These are phyloP conservation scores for Eucalyptus paniculata DNA, from an alignment of 345 rosid species.

Conservation along the genomic window DNA sequence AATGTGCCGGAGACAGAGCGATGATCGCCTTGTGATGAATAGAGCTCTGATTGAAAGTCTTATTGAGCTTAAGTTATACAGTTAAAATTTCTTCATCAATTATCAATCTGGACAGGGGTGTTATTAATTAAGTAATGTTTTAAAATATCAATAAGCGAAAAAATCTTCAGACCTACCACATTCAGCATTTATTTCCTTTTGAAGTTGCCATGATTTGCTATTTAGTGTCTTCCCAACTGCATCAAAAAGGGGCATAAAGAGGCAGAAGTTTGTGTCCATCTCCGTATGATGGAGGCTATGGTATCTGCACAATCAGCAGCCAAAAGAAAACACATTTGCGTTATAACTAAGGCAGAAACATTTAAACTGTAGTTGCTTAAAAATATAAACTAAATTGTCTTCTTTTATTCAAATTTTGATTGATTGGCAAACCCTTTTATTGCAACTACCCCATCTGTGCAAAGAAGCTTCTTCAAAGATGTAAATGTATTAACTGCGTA, in stretches of 20 bases:
- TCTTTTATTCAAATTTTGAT: neutral
- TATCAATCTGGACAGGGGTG: neutral
- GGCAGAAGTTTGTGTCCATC: conserved; percentile 77
- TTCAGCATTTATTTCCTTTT: conserved; percentile 26
- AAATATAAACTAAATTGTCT: neutral
- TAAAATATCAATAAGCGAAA: neutral
- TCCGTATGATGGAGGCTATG: conserved; percentile 80
- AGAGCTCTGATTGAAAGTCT: neutral
- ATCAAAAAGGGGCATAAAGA: conserved; percentile 92
- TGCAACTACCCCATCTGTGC: neutral
- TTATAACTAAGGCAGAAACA: neutral
- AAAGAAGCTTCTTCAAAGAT: neutral
- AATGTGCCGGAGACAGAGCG: neutral
- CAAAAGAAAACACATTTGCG: neutral
- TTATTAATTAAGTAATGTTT: neutral
- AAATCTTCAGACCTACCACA: conserved; percentile 22
- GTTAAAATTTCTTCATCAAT: neutral
- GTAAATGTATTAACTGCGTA: neutral
- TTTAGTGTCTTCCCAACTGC: conserved; percentile 63
- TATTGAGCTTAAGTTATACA: neutral
- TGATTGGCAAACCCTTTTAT: neutral
- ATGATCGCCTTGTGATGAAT: neutral
- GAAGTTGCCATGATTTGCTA: conserved; percentile 63
- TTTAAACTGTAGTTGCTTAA: neutral
- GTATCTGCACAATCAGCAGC: conserved; percentile 30